Evolutionary conservation across 1,284 basidiomycete genomes (phyloP), one percentile per base, ranked within the genome.

Genomic region (Trametes pubescens): DNA sequence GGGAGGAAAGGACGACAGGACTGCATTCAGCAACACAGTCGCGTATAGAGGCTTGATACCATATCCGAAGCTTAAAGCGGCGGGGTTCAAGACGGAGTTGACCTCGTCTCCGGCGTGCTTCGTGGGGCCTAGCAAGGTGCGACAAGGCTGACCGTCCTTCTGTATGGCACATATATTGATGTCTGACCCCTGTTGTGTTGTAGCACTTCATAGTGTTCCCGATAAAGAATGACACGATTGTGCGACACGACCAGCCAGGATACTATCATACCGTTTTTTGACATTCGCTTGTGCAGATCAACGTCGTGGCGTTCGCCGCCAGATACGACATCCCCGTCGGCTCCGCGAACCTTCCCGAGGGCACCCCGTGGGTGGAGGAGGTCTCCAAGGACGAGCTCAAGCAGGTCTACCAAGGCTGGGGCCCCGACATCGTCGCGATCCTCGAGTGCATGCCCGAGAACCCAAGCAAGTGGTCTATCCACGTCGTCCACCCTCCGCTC

Each of bases 121-220:
- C 68, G 65, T 80, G 51, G 83, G 82, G 0, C 69, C 74, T 13
- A 75, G 78, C 48, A 82, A 80, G 76, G 85, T 84, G 44, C 29
- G n/a, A 62, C n/a, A 18, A 18, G 14, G 1, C 18, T 16, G 40
- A n/a, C 40, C 11, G 37, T n/a, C 14, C 40, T n/a, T 7, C 3
- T 7, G 2, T 3, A 18, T 43, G 40, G 18, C 6, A 16, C 18
- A 43, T 43, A 43, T n/a, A n/a, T 16, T 21, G 18, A 43, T 9
- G 13, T 3, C 37, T 2, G 24, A 13, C 9, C 32, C 16, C 40
- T 13, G 51, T 43, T n/a, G 4, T 6, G 21, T 29, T 46, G 26
- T 64, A 88, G 84, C 87, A 89, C 71, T 74, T 88, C 35, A 82
- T 88, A 54, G 80, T 82, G 4, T 87, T 85, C 70, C 84, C 86